Evolutionary conservation across 129 eudicot species (phyloP).

Genomic region (Ambrosia trifida): DNA sequence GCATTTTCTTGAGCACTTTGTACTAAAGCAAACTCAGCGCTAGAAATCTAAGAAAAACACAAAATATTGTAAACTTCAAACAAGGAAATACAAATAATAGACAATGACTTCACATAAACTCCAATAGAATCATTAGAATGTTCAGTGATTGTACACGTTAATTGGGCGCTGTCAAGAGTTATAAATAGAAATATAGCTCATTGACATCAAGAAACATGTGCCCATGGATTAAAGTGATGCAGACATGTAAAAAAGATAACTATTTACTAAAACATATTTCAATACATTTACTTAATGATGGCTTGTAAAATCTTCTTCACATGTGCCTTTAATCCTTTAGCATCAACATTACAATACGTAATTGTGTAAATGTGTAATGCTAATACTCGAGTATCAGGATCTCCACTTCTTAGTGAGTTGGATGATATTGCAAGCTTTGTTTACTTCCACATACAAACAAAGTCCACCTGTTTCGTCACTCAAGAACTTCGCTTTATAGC

Average conservation of each 20-base stretch:
- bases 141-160: not conserved
- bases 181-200: too few relatives aligned
- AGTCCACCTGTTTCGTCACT: constrained; percentile 7
- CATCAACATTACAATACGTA: not conserved
- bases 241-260: too few relatives aligned
- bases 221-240: too few relatives aligned
- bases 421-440: not conserved
- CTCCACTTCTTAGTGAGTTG: constrained; percentile 1
- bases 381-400: not conserved
- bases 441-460: constrained; percentile 5
- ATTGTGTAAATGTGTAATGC: not conserved
- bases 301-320: too few relatives aligned
- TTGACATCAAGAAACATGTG: constrained; percentile 2
- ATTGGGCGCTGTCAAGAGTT: too few relatives aligned
- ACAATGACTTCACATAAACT: not conserved
- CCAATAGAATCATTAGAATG: too few relatives aligned
- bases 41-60: constrained; percentile 47
- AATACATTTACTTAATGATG: too few relatives aligned
- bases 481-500: not conserved
- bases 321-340: not conserved
- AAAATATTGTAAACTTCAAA: constrained; percentile 14
- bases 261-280: too few relatives aligned
- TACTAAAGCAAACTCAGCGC: constrained; percentile 76
- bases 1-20: constrained; percentile 88
- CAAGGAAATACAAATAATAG: not conserved